Base-by-base conservation (phyloP, 1,284 basidiomycete species). In the Jaminaea rosea region DNA sequence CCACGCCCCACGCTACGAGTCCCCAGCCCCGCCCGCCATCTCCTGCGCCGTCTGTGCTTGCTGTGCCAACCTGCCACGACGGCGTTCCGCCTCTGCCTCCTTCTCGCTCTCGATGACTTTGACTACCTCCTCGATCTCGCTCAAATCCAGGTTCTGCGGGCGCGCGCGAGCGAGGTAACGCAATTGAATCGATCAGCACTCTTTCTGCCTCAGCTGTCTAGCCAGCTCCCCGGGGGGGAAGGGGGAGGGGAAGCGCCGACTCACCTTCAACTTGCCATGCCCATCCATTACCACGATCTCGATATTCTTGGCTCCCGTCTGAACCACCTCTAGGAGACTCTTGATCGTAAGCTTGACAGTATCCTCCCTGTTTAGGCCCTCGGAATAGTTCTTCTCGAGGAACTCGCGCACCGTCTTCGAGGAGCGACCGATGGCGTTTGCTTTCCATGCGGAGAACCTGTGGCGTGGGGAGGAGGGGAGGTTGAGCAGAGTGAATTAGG, bases 391-490 rank as follows among this genome's bases (percentile, higher is more conserved):
- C 82, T 98, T 98, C 77, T 98, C 94, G 53, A 99, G 76, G 77
- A 98, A 99, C 74, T 99, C 94, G 50, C 93, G 85, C 10, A 99
- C 94, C 4, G 94, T 98, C 79, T 98, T 98, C 13, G 88, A 91
- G 11, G 91, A 94, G 48, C 94, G 84, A 23, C 94, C 94, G 67
- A 99, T 96, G 5, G 94, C 89, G 73, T 91, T 94, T 17, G 94
- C 94, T 84, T 98, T 99, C 94, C 94, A 99, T 23, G 90, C 90
- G 58, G 88, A 92, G 76, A 92, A 72, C n/a, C n/a, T n/a, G n/a
- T n/a, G n/a, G n/a, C n/a, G n/a, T n/a, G n/a, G n/a, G n/a, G n/a
- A n/a, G n/a, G n/a, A n/a, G n/a, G n/a, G n/a, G n/a, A n/a, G n/a
- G n/a, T n/a, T n/a, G n/a, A n/a, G n/a, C n/a, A n/a, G n/a, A n/a